Base-by-base conservation (phyloP, 2,329 filamentous ascomycete genomes). In the Alternaria alternata region DNA sequence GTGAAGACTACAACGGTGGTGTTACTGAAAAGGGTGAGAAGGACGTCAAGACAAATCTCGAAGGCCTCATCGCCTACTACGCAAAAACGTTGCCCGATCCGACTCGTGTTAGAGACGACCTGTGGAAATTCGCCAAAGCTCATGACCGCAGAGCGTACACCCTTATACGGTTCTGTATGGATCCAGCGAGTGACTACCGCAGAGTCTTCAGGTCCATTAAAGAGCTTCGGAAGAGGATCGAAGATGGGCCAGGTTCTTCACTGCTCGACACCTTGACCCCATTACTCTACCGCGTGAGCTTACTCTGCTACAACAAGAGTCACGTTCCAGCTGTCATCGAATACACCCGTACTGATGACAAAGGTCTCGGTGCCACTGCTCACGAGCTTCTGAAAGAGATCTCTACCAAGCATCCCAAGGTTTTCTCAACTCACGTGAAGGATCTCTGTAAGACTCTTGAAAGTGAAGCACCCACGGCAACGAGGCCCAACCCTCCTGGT, bases 301-400 rank as follows among this genome's bases (percentile, higher is more conserved):
- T 92, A 59, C 85, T 99, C 64, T 87, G 97, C 66, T 97, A 96
- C 81, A 99, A 97, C 81, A 89, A 92, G 73, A 98, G 94, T 75
- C 94, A 99, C 75, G 89, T 99, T 18, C 89, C 94, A 3, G 89
- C 92, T 0, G 94, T 98, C 64, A 92, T 98, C 82, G 90, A 93
- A 59, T 91, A 90, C 71, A 93, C 94, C 11, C 90, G 93, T 71
- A 94, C 88, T 9, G 91, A 97, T 73, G 90, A 94, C 72, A 88
- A 91, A 49, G 90, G 89, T 0, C 83, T 97, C 49, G 92, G 91
- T 6, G 82, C 86, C 20, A 88, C 91, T 14, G 94, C 95, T 2
- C 93, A 97, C 72, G 92, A 96, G 73, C 86, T 98, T 54, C 85
- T 98, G 48, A 94, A 93, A 71, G 92, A 97, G 74, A 97, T 98